Evolutionary conservation across 768 basidiomycete genomes (phyloP).

Genomic region (Fibroporia radiculosa): DNA sequence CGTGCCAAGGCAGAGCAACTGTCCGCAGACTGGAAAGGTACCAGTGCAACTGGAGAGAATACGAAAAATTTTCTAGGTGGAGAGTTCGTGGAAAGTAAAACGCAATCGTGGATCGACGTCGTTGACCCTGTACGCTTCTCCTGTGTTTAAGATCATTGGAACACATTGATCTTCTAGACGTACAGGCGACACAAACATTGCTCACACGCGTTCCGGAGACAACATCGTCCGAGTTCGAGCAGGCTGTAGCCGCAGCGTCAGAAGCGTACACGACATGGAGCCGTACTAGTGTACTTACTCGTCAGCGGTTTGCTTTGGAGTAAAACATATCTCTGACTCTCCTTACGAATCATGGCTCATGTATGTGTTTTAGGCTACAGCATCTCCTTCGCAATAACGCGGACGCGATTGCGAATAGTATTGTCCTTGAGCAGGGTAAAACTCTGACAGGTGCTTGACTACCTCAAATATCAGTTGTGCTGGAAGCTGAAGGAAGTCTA

Average conservation of each 20-base stretch:
- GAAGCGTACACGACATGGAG: conserved; percentile 89
- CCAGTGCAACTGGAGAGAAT: conserved; percentile 73
- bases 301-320: conserved; percentile 88
- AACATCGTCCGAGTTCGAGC: conserved; percentile 68
- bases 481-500: neutral
- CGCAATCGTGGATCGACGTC: conserved; percentile 77
- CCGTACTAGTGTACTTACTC: conserved; percentile 70
- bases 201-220: conserved; percentile 90
- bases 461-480: neutral
- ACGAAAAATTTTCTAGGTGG: conserved; percentile 93
- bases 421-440: conserved; percentile 95
- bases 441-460: conserved; percentile 63
- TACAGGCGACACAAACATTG: conserved; percentile 82
- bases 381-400: conserved; percentile 77
- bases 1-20: conserved; percentile 60
- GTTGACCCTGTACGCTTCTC: conserved; percentile 65
- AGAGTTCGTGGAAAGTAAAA: conserved; percentile 77
- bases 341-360: no score
- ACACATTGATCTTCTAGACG: neutral
- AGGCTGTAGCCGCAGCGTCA: conserved; percentile 77
- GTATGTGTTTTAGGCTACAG: conserved; percentile 55
- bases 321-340: neutral
- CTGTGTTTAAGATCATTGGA: neutral
- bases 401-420: conserved; percentile 80
- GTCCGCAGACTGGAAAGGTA: conserved; percentile 79